A percentile compares a stretch with the other conserved stretches of the same genome.
Evolutionary conservation across 176 grass and related monocot species (phyloP).

Genomic region (Aegilops speltoides): DNA sequence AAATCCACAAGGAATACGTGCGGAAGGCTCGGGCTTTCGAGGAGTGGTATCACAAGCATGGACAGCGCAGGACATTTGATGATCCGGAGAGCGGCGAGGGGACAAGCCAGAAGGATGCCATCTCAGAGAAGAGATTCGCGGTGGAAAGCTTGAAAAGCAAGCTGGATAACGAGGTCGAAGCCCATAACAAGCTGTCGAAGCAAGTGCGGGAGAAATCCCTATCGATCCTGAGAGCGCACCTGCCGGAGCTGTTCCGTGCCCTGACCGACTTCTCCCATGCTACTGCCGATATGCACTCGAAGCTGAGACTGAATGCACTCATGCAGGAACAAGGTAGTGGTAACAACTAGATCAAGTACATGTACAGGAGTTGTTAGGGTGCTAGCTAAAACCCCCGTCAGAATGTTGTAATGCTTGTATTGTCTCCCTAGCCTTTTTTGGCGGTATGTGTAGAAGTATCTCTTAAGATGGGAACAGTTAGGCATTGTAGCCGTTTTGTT

Average conservation of each 20-base stretch:
- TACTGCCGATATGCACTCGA: slow-evolving; percentile 66
- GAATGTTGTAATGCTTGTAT: slow-evolving; percentile 29
- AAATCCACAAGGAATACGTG: slow-evolving; percentile 57
- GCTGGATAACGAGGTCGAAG: slow-evolving; percentile 63
- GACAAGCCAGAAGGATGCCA: slow-evolving; percentile 53
- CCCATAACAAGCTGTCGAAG: slow-evolving; percentile 60
- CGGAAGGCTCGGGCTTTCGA: slow-evolving; percentile 76
- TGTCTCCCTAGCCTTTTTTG: slow-evolving; percentile 22
- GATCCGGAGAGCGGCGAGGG: slow-evolving; percentile 50
- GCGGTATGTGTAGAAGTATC: slow-evolving; percentile 26
- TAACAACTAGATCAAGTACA: slow-evolving; percentile 39
- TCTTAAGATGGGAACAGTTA: slow-evolving; percentile 29
- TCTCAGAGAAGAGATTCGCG: slow-evolving; percentile 59
- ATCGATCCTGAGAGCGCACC: slow-evolving; percentile 67
- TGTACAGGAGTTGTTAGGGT: slow-evolving; percentile 52
- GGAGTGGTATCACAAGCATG: slow-evolving; percentile 86
- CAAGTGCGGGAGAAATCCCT: slow-evolving; percentile 94
- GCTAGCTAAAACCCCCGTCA: background rate
- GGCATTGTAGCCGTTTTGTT: slow-evolving; percentile 9
- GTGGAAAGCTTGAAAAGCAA: slow-evolving; percentile 76
- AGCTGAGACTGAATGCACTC: slow-evolving; percentile 64
- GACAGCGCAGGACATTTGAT: slow-evolving; percentile 44
- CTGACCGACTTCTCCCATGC: slow-evolving; percentile 64
- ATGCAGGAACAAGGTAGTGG: slow-evolving; percentile 44
- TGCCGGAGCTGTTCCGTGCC: slow-evolving; percentile 86